Base-by-base conservation (phyloP, 2,329 filamentous ascomycete genomes). In the Microdochium paspali region DNA sequence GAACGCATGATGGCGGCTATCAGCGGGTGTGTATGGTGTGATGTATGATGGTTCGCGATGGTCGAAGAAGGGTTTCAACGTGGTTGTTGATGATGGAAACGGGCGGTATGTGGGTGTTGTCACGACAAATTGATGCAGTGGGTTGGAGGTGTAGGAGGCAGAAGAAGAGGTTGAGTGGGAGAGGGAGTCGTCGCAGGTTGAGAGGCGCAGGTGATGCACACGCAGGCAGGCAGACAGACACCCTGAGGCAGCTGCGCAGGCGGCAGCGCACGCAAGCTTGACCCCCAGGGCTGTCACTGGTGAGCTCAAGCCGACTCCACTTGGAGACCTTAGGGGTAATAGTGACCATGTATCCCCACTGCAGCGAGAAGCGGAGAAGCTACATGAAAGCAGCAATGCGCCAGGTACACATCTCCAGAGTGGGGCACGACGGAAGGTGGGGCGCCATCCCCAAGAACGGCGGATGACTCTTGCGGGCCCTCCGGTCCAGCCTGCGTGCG, bases 1-100 rank as follows among this genome's bases (percentile, higher is more conserved):
- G 89, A 95, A 67, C 90, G 87, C 90, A 96, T 96, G 58, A 65
- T 88, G 77, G 65, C 64, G 66, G 67, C 66, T 58, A 59, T 60
- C 13, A 10, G 35, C 18, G 18, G 35, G 35, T 18, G 3, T 40
- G 9, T n/a, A 20, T 40, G 18, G 6, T 18, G 35, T 53, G 48
- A 40, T 51, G 47, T 21, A 50, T 48, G 48, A 42, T 45, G 50
- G 50, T 42, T 47, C 47, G 47, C 47, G 47, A 49, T 10, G 39
- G 44, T 45, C 48, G 43, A 25, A 46, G 49, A 31, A 48, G 44
- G 47, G 35, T 21, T 54, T 51, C 50, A 54, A 53, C 51, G 48
- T 49, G 54, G 57, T 53, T 51, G 53, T 53, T 52, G 55, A 46
- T 51, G 52, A 46, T 51, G 50, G 53, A 46, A 49, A 47, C 47